These are phyloP conservation scores for Candida montana DNA, from an alignment of 805 yeast species.

Conservation along the genomic window DNA sequence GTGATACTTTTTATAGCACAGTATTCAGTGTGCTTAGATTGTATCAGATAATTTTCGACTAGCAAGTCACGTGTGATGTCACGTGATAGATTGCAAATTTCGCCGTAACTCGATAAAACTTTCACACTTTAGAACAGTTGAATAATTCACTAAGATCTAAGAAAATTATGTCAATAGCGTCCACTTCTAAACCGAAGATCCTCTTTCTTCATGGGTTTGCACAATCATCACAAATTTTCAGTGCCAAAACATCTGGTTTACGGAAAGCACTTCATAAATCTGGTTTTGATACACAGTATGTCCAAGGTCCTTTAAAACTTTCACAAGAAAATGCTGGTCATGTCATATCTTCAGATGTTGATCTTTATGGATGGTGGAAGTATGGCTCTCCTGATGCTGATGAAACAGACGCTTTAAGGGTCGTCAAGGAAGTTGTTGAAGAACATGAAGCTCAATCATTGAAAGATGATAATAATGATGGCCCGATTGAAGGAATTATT, in stretches of 20 bases:
- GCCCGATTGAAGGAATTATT: slow-evolving; percentile 58
- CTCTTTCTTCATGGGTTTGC: slow-evolving; percentile 88
- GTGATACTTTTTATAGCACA: no score
- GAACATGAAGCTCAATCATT: slow-evolving; percentile 50
- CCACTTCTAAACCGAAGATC: slow-evolving; percentile 42
- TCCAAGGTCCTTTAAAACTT: slow-evolving; percentile 67
- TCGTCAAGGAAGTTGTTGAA: slow-evolving; percentile 37
- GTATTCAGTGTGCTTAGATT: no score
- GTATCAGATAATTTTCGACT: no score
- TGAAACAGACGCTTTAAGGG: slow-evolving; percentile 32
- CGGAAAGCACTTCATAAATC: slow-evolving; percentile 58
- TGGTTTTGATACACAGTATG: slow-evolving; percentile 65
- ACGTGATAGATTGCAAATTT: no score
- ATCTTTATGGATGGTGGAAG: slow-evolving; percentile 68
- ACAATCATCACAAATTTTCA: slow-evolving; percentile 74
- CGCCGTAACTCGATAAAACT: no score
- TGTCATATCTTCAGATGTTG: slow-evolving; percentile 22
- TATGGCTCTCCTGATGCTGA: slow-evolving; percentile 29
- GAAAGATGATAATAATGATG: no score
- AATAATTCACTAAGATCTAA: no score
- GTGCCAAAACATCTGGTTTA: slow-evolving; percentile 80
- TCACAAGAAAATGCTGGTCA: slow-evolving; percentile 37
- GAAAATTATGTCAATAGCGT: no score
- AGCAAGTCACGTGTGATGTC: no score
- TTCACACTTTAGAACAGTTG: no score